Conservation (phyloP, 148 eudicot genomes). For the Amaranthus cruentus region DNA sequence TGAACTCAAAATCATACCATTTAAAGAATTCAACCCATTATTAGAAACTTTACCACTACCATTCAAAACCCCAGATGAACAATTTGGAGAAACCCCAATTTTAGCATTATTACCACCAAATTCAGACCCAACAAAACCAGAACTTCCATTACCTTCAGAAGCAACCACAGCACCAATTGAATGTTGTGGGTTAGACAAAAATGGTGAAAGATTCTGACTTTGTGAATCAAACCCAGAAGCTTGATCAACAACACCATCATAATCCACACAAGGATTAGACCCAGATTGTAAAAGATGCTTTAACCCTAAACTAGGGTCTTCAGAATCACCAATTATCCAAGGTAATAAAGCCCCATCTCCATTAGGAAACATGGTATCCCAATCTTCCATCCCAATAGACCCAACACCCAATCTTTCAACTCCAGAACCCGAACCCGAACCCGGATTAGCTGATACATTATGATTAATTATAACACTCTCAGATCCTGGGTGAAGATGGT, state of each 20-base stretch:
- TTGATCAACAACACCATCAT: slow-evolving; percentile 56
- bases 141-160: slow-evolving; percentile 4
- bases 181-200: not conserved
- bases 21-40: slow-evolving; percentile 12
- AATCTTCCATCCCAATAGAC: slow-evolving; percentile 61
- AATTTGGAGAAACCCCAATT: slow-evolving; percentile 20
- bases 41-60: slow-evolving; percentile 15
- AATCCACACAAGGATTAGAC: slow-evolving; percentile 30
- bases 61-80: slow-evolving; percentile 27
- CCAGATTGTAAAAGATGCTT: slow-evolving; percentile 53
- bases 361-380: slow-evolving; percentile 59
- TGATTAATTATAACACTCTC: not conserved
- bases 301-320: slow-evolving; percentile 55
- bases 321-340: slow-evolving; percentile 77
- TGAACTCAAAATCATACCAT: slow-evolving; percentile 4
- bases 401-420: slow-evolving; percentile 31
- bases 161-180: not conserved
- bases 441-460: not conserved
- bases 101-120: slow-evolving; percentile 16
- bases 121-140: not conserved
- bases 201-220: not conserved
- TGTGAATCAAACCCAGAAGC: slow-evolving; percentile 27
- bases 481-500: slow-evolving; percentile 21
- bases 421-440: slow-evolving; percentile 3
- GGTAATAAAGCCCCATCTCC: slow-evolving; percentile 62